Percentiles rank a stretch among this genome's conserved stretches.
Conservation (phyloP, 2,329 filamentous ascomycete species). For the Myriosclerotinia duriaeana region DNA sequence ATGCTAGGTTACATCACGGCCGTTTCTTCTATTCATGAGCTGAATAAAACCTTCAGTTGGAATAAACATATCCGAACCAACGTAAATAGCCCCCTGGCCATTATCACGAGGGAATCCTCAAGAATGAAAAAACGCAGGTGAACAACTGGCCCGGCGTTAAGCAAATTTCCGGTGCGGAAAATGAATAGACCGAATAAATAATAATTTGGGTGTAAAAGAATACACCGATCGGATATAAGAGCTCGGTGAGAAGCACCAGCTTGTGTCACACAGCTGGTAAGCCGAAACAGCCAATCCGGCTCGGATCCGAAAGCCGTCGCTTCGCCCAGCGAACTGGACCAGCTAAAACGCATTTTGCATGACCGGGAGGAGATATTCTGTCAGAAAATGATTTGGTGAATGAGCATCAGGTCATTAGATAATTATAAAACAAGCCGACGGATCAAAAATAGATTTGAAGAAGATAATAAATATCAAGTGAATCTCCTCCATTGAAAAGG, state of each 20-base stretch:
- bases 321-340: neutral
- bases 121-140: no score
- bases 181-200: neutral
- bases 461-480: constrained; percentile 18
- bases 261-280: no score
- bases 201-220: neutral
- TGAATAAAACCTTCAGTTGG: neutral
- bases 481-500: constrained; percentile 4
- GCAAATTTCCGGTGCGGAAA: neutral
- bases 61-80: neutral
- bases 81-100: no score
- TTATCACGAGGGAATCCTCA: no score
- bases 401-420: neutral
- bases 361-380: neutral
- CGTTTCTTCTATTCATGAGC: neutral
- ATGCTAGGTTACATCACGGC: no score
- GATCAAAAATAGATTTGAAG: neutral
- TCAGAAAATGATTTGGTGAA: neutral
- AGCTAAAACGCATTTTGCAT: no score
- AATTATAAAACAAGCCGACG: neutral
- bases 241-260: neutral
- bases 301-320: constrained; percentile 13
- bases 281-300: neutral
- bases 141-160: neutral
- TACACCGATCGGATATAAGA: constrained; percentile 9